These are phyloP conservation scores for Ogataea polymorpha DNA, from an alignment of 805 yeast genomes.

Conservation along the genomic window DNA sequence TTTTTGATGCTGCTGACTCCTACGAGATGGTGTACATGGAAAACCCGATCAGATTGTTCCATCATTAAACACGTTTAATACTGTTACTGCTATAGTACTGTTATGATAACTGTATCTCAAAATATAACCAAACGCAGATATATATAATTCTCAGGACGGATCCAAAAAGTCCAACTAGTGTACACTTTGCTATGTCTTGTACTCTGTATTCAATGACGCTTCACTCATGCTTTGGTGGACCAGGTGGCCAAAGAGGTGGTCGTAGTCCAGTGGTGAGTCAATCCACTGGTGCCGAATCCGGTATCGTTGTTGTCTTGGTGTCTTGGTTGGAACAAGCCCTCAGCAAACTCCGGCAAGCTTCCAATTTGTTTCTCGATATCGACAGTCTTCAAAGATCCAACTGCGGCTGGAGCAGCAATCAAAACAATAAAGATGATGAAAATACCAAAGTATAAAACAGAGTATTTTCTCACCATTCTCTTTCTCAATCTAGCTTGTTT, in stretches of 20 bases:
- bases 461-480: conserved; percentile 96
- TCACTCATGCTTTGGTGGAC: conserved; percentile 45
- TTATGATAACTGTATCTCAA: conserved; percentile 7
- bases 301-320: conserved; percentile 81
- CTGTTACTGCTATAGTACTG: background rate
- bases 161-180: conserved; percentile 3
- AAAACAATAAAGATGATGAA: conserved; percentile 68
- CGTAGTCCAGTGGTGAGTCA: conserved; percentile 45
- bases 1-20: conserved; percentile 92
- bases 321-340: conserved; percentile 90
- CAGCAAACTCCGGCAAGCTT: conserved; percentile 33
- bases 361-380: conserved; percentile 34
- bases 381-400: conserved; percentile 44
- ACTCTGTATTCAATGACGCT: conserved; percentile 1
- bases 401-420: conserved; percentile 92
- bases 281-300: conserved; percentile 42
- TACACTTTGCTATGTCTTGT: conserved; percentile 7
- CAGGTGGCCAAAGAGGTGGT: conserved; percentile 42
- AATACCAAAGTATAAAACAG: conserved; percentile 71
- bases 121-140: conserved; percentile 10
- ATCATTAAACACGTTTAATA: conserved; percentile 54
- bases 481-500: conserved; percentile 94
- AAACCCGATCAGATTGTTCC: conserved; percentile 97
- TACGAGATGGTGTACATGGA: conserved; percentile 89
- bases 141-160: conserved; percentile 7